phyloP scores from a whole-genome alignment of 176 grass and related monocot genomes.

The Neostapfia colusana region DNA sequence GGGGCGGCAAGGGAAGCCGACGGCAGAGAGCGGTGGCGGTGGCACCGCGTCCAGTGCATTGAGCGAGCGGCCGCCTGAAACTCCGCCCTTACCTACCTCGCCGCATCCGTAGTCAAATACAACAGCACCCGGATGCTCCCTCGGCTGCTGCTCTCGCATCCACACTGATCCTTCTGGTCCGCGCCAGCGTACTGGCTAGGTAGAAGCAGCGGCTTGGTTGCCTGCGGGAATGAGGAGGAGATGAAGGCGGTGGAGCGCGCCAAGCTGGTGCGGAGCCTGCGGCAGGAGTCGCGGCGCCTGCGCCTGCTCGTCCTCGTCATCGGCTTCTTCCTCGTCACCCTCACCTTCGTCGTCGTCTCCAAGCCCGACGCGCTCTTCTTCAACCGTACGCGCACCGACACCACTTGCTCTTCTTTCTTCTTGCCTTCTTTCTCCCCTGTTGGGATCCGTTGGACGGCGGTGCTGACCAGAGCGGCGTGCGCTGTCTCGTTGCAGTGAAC shows the following conservation, averaged over 20 bases:
- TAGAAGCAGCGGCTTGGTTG: not conserved
- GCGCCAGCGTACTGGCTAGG: not conserved
- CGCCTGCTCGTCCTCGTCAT: conserved; percentile 59
- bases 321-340: conserved; percentile 75
- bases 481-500: conserved; percentile 36
- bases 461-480: conserved; percentile 6
- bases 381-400: conserved; percentile 21
- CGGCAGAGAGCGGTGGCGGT: not conserved
- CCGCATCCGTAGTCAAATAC: not conserved
- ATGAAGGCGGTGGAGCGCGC: conserved; percentile 71
- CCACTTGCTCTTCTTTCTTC: not conserved
- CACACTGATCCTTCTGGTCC: conserved; percentile 20
- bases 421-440: not conserved
- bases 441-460: not conserved
- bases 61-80: not conserved
- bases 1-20: not conserved
- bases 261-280: conserved; percentile 65
- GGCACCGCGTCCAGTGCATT: not conserved
- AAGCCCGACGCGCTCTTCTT: conserved; percentile 73
- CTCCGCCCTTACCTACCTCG: not conserved
- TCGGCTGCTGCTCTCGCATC: not conserved
- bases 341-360: conserved; percentile 64
- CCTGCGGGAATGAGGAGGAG: conserved; percentile 2
- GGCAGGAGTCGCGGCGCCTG: conserved; percentile 56
- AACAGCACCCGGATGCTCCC: not conserved